Base-by-base conservation (phyloP, 73 alveolate species). In the Paramecium primaurelia region DNA sequence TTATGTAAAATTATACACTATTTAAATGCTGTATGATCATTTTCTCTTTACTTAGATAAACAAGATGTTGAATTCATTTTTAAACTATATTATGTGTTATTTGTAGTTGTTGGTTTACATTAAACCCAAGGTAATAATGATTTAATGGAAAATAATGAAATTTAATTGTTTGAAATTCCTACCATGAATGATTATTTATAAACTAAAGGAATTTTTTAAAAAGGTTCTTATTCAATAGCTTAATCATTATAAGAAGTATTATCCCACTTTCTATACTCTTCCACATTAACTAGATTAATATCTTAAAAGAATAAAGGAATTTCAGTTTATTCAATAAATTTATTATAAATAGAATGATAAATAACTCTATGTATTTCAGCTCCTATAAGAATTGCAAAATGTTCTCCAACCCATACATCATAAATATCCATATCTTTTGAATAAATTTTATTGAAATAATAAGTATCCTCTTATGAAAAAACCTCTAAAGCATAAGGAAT, bases 141-240 rank as follows among this genome's bases (percentile, higher is more conserved):
- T 26, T 80, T 80, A 14, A 80, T 26, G 49, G 77, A 26, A 54
- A 80, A 80, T 3, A 80, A 14, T 8, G 47, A 32, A 10, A 80
- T 2, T 26, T 80, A n/a, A 80, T 42, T 45, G 25, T 26, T 25
- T 9, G 77, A 42, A 20, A 80, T 32, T 20, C 91, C 91, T 80
- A 80, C 51, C 91, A 80, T 80, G n/a, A 80, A 80, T 6, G 91
- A 40, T 80, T 80, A 80, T 80, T 80, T 42, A 36, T 80, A 80
- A 14, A 12, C 4, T 11, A 80, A 38, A 8, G 37, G 47, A 25
- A 36, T 42, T 20, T 22, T 44, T 20, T n/a, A 45, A 25, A 80
- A 80, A 4, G 91, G 91, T 44, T 80, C 91, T 44, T 49, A 45
- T n/a, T 80, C 91, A 9, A 80, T 45, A 0, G 91, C 91, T 10